These are phyloP conservation scores for Dictyostelium intermedium DNA, from an alignment of 78 protist genomes.

Conservation along the genomic window DNA sequence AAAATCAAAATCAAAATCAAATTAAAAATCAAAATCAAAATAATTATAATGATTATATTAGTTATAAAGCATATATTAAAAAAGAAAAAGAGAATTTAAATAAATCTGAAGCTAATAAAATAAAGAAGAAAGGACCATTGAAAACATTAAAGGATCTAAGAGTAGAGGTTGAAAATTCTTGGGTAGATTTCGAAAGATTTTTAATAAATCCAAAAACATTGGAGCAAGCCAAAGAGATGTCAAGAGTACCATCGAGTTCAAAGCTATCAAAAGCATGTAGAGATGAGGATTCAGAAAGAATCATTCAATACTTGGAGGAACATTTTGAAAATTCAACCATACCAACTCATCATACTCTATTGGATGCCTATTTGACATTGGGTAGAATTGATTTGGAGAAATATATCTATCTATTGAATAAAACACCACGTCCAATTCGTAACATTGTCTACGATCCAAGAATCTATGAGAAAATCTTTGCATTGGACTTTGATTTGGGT, in stretches of 20 bases:
- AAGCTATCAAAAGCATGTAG: background rate
- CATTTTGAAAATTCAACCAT: background rate
- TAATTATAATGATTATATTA: no score
- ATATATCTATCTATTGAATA: background rate
- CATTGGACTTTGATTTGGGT: background rate
- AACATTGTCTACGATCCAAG: background rate
- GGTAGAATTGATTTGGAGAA: background rate
- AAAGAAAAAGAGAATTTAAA: no score
- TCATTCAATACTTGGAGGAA: background rate
- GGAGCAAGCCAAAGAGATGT: background rate
- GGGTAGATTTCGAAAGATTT: background rate
- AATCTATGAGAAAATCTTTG: background rate
- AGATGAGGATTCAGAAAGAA: background rate
- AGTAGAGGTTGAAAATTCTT: background rate
- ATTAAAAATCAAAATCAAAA: no score
- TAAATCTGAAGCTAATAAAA: no score
- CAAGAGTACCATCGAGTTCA: background rate
- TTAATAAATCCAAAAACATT: background rate
- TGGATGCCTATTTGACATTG: background rate
- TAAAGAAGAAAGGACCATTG: no score
- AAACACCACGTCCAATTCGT: background rate
- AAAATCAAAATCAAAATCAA: no score
- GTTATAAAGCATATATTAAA: no score
- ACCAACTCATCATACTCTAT: background rate
- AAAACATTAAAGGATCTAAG: no score